Base-by-base conservation (phyloP, 208 protist species). In the Crithidia expoeki region DNA sequence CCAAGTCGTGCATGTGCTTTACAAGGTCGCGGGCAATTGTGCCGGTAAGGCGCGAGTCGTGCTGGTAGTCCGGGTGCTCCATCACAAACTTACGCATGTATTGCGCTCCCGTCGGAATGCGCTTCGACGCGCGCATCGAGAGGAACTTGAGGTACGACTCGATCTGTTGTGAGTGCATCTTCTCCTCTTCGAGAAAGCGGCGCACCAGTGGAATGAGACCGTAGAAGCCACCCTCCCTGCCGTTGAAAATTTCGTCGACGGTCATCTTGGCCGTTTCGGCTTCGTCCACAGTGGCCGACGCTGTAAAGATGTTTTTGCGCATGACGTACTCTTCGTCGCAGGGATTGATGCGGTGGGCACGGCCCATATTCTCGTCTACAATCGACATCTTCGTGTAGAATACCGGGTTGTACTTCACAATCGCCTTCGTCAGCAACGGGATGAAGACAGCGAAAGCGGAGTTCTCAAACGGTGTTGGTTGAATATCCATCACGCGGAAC, bases 401-500 rank as follows among this genome's bases (percentile, higher is more conserved):
- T 68, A 94, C 86, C 17, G 98, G 73, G 59, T 97, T 87, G 72
- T 99, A 98, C 52, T 86, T 93, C 52, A 98, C 83, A 68, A 99
- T 99, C 17, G 92, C 93, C 30, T 94, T 88, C 0, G 97, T 97
- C 9, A 99, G 71, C 10, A 99, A 86, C 12, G 95, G 75, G 19
- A 98, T 93, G 64, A 99, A 99, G 38, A 98, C 89, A 19, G 93
- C 90, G 57, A 98, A 99, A 19, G 99, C 99, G 6, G 99, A 96
- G 77, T 99, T 99, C 85, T 99, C 98, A 80, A 99, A 99, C 55
- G 99, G 98, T 0, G 98, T 99, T 2, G 99, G 84, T 80, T 96
- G 89, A 17, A 98, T 85, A 63, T 98, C 94, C 93, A 98, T 98
- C 36, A 96, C 87, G 50, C 95, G 89, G 86, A 99, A 99, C 82